phyloP scores from a whole-genome alignment of 306 rosid species.

The Astragalus glycyphyllos region DNA sequence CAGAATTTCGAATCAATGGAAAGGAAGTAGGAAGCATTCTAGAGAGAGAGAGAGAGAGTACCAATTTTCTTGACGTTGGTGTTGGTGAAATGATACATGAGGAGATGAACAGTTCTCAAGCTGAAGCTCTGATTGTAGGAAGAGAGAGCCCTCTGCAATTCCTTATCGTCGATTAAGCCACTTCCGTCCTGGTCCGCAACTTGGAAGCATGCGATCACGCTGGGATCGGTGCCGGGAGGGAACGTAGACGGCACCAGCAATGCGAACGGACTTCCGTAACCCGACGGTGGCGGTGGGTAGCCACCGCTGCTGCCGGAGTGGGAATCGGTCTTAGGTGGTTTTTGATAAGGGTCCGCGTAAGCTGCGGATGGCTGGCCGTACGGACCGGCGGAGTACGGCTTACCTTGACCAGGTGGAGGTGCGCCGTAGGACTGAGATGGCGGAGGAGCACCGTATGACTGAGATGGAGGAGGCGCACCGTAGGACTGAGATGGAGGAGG shows the following conservation, averaged over 20 bases:
- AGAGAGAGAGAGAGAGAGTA: slow-evolving; percentile 29
- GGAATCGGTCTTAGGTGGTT: slow-evolving; percentile 58
- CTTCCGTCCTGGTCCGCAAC: slow-evolving; percentile 93
- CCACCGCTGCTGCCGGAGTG: slow-evolving; percentile 40
- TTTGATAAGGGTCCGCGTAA: slow-evolving; percentile 43
- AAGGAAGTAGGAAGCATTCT: background rate
- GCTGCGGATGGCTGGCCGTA: slow-evolving; percentile 46
- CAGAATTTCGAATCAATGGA: background rate
- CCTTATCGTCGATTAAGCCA: slow-evolving; percentile 89
- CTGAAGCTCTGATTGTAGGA: slow-evolving; percentile 85
- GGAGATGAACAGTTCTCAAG: slow-evolving; percentile 91
- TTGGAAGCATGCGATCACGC: slow-evolving; percentile 79
- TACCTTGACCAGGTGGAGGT: slow-evolving; percentile 17
- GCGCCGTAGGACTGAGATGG: slow-evolving; percentile 32
- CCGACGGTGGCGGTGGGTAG: slow-evolving; percentile 55
- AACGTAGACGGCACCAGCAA: slow-evolving; percentile 79
- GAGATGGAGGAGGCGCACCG: slow-evolving; percentile 31
- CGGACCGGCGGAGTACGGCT: slow-evolving; percentile 38
- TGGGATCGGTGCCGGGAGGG: slow-evolving; percentile 95
- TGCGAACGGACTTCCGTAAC: slow-evolving; percentile 64
- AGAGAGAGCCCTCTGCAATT: slow-evolving; percentile 85
- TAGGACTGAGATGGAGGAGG: slow-evolving; percentile 21
- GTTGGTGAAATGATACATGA: slow-evolving; percentile 87
- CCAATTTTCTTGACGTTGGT: slow-evolving; percentile 80
- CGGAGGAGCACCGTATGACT: slow-evolving; percentile 21